Evolutionary conservation across 192 early-diverging fungal genomes (phyloP), one percentile per base, ranked within the genome.

Genomic region (Coemansia pectinata): DNA sequence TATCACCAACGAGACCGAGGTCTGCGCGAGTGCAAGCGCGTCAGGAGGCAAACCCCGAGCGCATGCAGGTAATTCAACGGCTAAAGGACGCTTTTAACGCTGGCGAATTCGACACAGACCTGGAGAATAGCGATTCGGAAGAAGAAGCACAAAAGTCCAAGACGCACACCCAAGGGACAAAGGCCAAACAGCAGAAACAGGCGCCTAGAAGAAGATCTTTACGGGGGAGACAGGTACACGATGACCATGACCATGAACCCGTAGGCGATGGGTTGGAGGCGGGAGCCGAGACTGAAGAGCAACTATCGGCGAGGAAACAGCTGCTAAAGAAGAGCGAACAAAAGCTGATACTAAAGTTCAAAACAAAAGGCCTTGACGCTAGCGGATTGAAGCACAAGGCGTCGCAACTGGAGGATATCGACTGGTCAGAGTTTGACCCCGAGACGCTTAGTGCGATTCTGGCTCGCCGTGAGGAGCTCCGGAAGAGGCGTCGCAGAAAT

Each of bases 391-490:
- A 19, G 40, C 19, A 59, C 19, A 44, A n/a, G 14, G 63, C 36
- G 40, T 45, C 66, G 45, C 55, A 58, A 29, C 62, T 76, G 38
- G 77, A 78, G 29, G 81, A 84, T 39, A 42, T 84, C 23, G 81
- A 84, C 68, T 84, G 81, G 81, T 70, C 81, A 9, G 81, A 84
- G 66, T 78, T 84, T 65, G 81, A 84, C 50, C 39, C 67, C 34
- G 67, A 79, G 44, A 79, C 77, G 0, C 79, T 84, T 27, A 76
- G 76, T 39, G 67, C 60, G 44, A 84, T 84, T 34, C 65, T 84
- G 15, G 68, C 58, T 19, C 69, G 81, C 3, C 73, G 81, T 7
- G 77, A 84, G 52, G 77, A 68, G 40, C 67, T 84, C 21, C 61
- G 66, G 47, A 74, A 62, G 48, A 60, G 63, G 44, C 65, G 67